These are phyloP conservation scores for Ambrosia trifida DNA, from an alignment of 129 eudicot genomes.

Conservation along the genomic window DNA sequence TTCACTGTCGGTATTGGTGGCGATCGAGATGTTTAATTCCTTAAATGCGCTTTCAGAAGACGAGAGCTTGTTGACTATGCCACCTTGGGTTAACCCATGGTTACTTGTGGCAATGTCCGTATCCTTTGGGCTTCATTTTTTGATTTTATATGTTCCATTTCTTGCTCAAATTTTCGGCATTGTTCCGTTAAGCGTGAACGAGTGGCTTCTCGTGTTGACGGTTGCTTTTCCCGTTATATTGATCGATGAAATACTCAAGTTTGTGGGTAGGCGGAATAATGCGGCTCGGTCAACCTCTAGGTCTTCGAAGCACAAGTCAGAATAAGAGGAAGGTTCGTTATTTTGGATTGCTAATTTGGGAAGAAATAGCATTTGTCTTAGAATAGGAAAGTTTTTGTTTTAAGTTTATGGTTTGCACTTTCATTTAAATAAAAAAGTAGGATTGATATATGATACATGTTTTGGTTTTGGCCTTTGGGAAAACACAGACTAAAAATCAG, in stretches of 20 bases:
- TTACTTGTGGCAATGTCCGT: constrained; percentile 80
- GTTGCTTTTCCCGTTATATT: constrained; percentile 84
- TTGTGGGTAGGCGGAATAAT: constrained; percentile 59
- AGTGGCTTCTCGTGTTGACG: constrained; percentile 78
- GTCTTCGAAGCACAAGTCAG: constrained; percentile 37
- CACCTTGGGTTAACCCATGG: constrained; percentile 97
- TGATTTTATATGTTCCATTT: constrained; percentile 82
- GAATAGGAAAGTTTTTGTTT: too few relatives aligned
- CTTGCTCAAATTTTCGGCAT: constrained; percentile 74
- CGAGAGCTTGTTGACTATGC: constrained; percentile 76
- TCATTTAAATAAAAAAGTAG: too few relatives aligned
- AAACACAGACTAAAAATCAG: too few relatives aligned
- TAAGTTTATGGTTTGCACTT: too few relatives aligned
- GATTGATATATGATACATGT: too few relatives aligned
- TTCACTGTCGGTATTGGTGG: constrained; percentile 72
- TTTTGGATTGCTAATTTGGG: too few relatives aligned
- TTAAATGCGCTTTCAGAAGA: constrained; percentile 86
- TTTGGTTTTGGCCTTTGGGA: too few relatives aligned
- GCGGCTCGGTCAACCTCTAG: constrained; percentile 24
- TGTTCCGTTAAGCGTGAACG: constrained; percentile 77
- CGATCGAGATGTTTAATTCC: constrained; percentile 88
- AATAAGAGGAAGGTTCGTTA: constrained; percentile 22
- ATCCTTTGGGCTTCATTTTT: constrained; percentile 76
- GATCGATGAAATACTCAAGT: constrained; percentile 87
- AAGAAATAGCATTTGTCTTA: too few relatives aligned